These are phyloP conservation scores for Helicocarpus griseus DNA, from an alignment of 2,329 filamentous ascomycete species.

Conservation along the genomic window DNA sequence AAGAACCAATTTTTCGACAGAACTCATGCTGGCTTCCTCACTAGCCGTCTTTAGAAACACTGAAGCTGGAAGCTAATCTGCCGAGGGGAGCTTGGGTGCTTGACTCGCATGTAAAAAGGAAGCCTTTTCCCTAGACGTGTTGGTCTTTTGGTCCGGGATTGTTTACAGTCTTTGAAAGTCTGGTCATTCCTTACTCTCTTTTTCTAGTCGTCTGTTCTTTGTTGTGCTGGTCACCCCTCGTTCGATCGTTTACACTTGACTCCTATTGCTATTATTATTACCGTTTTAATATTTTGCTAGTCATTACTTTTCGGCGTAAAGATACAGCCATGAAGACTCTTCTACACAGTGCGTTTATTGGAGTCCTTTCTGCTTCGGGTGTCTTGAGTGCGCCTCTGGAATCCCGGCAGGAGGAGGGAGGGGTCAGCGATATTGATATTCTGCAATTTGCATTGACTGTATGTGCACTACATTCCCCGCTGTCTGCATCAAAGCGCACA, in stretches of 20 bases:
- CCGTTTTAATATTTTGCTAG: constrained; percentile 8
- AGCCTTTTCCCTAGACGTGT: neutral
- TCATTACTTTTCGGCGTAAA: constrained; percentile 6
- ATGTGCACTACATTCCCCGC: neutral
- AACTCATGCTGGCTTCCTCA: neutral
- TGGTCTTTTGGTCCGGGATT: neutral
- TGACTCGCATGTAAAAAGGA: neutral
- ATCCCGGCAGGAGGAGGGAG: constrained; percentile 1
- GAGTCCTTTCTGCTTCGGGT: constrained; percentile 7
- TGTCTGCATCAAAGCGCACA: neutral
- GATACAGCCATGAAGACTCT: constrained; percentile 11
- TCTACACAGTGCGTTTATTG: constrained; percentile 7
- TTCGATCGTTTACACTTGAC: constrained; percentile 6
- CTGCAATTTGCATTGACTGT: constrained; percentile 15
- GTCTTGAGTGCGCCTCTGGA: constrained; percentile 7
- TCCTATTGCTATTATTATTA: constrained; percentile 6
- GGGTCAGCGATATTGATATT: constrained; percentile 11
- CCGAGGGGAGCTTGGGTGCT: neutral
- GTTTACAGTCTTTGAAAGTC: constrained; percentile 3
- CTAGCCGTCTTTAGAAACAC: constrained; percentile 2
- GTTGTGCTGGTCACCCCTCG: constrained; percentile 12
- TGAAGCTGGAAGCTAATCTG: neutral
- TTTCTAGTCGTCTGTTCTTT: constrained; percentile 9
- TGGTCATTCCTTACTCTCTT: constrained; percentile 8
- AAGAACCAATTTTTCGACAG: neutral